Evolutionary conservation across 768 basidiomycete genomes (phyloP).

Genomic region (Lactarius quietus): DNA sequence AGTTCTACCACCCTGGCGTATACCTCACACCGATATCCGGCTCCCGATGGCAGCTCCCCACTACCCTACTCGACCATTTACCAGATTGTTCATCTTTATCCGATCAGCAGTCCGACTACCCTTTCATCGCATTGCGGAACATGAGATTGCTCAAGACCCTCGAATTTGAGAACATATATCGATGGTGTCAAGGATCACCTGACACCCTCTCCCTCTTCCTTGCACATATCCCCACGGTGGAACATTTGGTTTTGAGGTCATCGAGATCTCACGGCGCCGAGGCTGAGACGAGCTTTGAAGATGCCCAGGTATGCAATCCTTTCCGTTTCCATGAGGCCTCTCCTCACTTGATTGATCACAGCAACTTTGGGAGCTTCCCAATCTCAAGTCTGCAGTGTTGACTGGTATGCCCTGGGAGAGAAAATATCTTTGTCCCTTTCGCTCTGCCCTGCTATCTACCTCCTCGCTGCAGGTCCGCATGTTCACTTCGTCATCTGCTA

Average conservation of each 20-base stretch:
- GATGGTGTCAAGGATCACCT: constrained; percentile 17
- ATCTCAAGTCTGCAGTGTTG: constrained; percentile 22
- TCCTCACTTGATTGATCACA: not conserved
- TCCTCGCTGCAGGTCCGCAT: constrained; percentile 10
- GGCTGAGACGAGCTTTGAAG: not conserved
- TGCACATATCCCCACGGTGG: constrained; percentile 19
- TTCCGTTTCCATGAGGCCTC: not conserved
- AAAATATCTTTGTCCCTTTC: constrained; percentile 16
- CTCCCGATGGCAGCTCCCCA: constrained; percentile 13
- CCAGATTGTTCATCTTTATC: not conserved
- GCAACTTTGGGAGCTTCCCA: constrained; percentile 14
- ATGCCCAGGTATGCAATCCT: constrained; percentile 3
- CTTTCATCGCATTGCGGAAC: constrained; percentile 14
- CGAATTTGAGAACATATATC: constrained; percentile 18
- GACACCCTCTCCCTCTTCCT: constrained; percentile 20
- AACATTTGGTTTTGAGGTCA: constrained; percentile 16
- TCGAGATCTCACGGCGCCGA: constrained; percentile 13
- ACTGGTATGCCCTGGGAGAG: constrained; percentile 21
- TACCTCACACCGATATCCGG: not conserved
- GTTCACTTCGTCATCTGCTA: not conserved
- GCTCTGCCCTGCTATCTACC: constrained; percentile 8
- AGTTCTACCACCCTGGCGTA: constrained; percentile 1
- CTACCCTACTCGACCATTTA: not conserved
- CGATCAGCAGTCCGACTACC: not conserved
- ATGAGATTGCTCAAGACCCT: constrained; percentile 19